Evolutionary conservation across 352 stramenopile genomes (phyloP).

Genomic region (Pythium utonaiense): DNA sequence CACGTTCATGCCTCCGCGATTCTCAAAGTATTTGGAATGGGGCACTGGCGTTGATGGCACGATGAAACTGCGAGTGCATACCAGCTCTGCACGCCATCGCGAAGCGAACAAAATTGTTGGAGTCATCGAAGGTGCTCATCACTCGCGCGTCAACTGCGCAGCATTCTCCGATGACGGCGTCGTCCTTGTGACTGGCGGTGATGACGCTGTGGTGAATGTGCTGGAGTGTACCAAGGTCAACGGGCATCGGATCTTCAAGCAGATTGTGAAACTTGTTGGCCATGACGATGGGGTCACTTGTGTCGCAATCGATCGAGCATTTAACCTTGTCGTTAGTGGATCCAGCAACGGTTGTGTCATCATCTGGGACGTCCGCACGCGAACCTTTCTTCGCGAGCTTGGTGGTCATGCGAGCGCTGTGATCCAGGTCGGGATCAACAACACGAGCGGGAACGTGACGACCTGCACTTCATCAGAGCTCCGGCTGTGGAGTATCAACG

Average conservation of each 20-base stretch:
- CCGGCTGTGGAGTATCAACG: constrained; percentile 78
- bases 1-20: constrained; percentile 63
- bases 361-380: constrained; percentile 68
- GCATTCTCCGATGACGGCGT: constrained; percentile 56
- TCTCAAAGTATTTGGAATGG: constrained; percentile 77
- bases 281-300: constrained; percentile 57
- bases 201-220: constrained; percentile 72
- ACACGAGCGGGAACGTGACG: constrained; percentile 58
- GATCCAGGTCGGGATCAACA: constrained; percentile 63
- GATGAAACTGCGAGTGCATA: constrained; percentile 62
- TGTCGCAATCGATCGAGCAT: constrained; percentile 69
- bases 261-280: constrained; percentile 63
- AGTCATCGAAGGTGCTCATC: constrained; percentile 62
- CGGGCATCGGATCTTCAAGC: constrained; percentile 60
- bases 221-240: constrained; percentile 60
- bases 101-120: constrained; percentile 65
- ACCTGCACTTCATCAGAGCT: constrained; percentile 48
- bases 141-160: constrained; percentile 50
- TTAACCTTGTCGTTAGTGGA: constrained; percentile 65
- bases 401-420: constrained; percentile 44
- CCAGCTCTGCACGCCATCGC: constrained; percentile 47
- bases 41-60: constrained; percentile 33
- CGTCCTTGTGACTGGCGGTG: constrained; percentile 55
- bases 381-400: constrained; percentile 56
- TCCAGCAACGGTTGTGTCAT: constrained; percentile 56